These are phyloP conservation scores for Cylindrotheca closterium DNA, from an alignment of 108 stramenopile species.

Conservation along the genomic window DNA sequence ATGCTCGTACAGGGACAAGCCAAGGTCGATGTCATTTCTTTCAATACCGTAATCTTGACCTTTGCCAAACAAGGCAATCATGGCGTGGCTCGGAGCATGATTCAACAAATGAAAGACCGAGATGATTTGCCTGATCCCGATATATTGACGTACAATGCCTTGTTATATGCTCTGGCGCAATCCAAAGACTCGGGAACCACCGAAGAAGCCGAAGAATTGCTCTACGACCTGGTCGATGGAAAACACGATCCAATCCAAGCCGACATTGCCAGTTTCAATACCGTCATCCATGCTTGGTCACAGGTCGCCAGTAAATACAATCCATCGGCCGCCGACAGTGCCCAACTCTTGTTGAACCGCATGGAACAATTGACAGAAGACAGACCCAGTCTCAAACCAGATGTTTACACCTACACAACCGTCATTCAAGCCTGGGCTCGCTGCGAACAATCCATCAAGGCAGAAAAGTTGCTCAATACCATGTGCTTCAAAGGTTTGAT, in stretches of 20 bases:
- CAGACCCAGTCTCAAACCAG: conserved; percentile 56
- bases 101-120: conserved; percentile 31
- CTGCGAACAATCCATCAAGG: conserved; percentile 10
- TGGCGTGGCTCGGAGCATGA: conserved; percentile 19
- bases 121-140: conserved; percentile 37
- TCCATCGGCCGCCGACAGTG: conserved; percentile 18
- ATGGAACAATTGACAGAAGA: conserved; percentile 53
- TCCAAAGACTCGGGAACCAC: conserved; percentile 21
- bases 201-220: conserved; percentile 28
- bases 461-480: conserved; percentile 18
- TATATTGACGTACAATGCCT: conserved; percentile 67
- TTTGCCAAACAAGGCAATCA: conserved; percentile 37
- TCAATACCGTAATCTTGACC: conserved; percentile 70
- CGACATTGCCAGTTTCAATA: conserved; percentile 69
- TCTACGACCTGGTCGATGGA: conserved; percentile 34
- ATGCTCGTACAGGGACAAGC: conserved; percentile 27
- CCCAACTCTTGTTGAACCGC: conserved; percentile 36
- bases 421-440: conserved; percentile 37
- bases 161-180: conserved; percentile 47
- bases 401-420: conserved; percentile 52
- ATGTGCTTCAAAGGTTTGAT: conserved; percentile 18
- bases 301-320: neutral
- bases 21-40: conserved; percentile 62
- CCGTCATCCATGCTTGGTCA: conserved; percentile 60
- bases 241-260: conserved; percentile 9